Evolutionary conservation across 208 protist species (phyloP).

Genomic region (Trypanosoma cruzi): DNA sequence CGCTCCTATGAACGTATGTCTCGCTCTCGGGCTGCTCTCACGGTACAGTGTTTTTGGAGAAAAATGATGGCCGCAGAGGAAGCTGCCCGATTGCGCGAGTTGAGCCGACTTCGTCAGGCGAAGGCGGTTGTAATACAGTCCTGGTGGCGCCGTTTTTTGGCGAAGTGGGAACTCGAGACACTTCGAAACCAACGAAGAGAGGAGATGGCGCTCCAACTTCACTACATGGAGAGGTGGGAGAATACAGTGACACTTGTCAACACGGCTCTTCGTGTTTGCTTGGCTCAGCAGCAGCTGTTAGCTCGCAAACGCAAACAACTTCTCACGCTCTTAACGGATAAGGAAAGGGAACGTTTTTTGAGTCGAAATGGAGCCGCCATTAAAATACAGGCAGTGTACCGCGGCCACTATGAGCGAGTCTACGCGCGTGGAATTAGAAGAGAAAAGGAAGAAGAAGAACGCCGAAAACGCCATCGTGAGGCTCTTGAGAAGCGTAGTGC

Average conservation of each 20-base stretch:
- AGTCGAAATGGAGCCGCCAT: slow-evolving; percentile 46
- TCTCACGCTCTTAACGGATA: slow-evolving; percentile 39
- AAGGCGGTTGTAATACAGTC: slow-evolving; percentile 53
- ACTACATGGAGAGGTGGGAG: slow-evolving; percentile 75
- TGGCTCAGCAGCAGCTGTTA: slow-evolving; percentile 29
- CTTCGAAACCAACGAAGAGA: slow-evolving; percentile 38
- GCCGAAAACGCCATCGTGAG: slow-evolving; percentile 29
- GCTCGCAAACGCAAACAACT: slow-evolving; percentile 33
- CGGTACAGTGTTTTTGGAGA: slow-evolving; percentile 89
- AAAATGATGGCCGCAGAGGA: slow-evolving; percentile 65
- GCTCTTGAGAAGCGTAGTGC: slow-evolving; percentile 56
- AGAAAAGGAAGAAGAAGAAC: slow-evolving; percentile 49
- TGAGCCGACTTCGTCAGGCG: slow-evolving; percentile 16
- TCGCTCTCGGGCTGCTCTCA: slow-evolving; percentile 44
- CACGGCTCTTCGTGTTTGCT: slow-evolving; percentile 46
- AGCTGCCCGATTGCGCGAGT: slow-evolving; percentile 44
- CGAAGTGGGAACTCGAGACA: slow-evolving; percentile 33
- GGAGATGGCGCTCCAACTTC: slow-evolving; percentile 49
- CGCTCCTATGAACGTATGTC: slow-evolving; percentile 35
- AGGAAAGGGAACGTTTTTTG: slow-evolving; percentile 45
- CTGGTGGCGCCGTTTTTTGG: slow-evolving; percentile 74
- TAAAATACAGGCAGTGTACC: slow-evolving; percentile 77
- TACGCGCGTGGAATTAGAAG: slow-evolving; percentile 60
- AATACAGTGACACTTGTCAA: slow-evolving; percentile 49
- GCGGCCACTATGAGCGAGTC: slow-evolving; percentile 77